These are phyloP conservation scores for Malania oleifera DNA, from an alignment of 164 flowering plant genomes.

Conservation along the genomic window DNA sequence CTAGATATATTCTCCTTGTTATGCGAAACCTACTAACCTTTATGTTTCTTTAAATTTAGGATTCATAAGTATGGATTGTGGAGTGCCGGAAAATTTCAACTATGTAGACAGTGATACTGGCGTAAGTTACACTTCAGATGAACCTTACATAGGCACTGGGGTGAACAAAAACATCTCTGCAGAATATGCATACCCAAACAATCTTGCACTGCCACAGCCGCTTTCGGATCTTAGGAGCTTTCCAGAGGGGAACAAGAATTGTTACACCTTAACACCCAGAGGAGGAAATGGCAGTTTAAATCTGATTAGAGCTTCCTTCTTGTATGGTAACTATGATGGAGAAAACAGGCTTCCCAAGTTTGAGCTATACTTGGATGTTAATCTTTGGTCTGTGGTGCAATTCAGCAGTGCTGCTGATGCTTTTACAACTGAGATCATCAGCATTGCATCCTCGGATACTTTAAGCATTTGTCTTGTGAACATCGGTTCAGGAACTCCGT, in stretches of 20 bases:
- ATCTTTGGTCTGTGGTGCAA: conserved; percentile 25
- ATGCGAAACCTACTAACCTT: too few relatives aligned
- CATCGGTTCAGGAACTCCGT: conserved; percentile 33
- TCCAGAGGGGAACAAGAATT: conserved; percentile 25
- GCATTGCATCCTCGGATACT: conserved; percentile 7
- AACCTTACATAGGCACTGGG: conserved; percentile 17
- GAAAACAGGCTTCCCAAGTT: conserved; percentile 22
- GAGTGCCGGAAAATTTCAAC: conserved; percentile 4
- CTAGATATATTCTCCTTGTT: too few relatives aligned
- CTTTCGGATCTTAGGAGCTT: conserved; percentile 26
- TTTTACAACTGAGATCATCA: conserved; percentile 23
- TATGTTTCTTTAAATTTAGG: too few relatives aligned
- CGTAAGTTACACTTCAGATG: conserved; percentile 24
- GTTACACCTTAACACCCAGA: conserved; percentile 22
- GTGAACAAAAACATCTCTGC: conserved; percentile 18
- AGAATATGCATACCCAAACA: conserved; percentile 4
- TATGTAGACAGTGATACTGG: conserved; percentile 16
- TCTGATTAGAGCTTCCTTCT: conserved; percentile 26
- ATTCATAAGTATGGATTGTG: too few relatives aligned
- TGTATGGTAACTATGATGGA: conserved; percentile 40
- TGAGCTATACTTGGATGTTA: conserved; percentile 34
- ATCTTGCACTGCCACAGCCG: conserved; percentile 6
- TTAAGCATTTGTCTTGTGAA: conserved; percentile 36
- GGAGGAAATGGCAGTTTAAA: conserved; percentile 13
- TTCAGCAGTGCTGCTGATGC: conserved; percentile 11